Evolutionary conservation across 257 asterid genomes (phyloP), one percentile per base, ranked within the genome.

Genomic region (Echium plantagineum): DNA sequence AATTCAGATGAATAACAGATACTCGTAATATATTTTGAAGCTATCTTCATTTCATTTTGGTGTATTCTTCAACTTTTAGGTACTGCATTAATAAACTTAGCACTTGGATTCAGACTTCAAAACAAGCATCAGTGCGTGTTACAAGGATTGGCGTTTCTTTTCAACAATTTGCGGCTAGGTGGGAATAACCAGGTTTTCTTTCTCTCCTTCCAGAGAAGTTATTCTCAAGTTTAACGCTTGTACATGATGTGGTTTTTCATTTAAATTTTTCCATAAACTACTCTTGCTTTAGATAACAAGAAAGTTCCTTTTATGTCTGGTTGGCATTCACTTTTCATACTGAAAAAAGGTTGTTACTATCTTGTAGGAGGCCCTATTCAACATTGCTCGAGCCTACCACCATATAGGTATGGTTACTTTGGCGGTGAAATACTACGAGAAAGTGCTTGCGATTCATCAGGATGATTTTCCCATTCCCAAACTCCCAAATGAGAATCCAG

Each of bases 381-480:
- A 86, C 78, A 77, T 89, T 21, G 95, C 81, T 21, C 80, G 95
- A 64, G 95, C 94, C 13, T 89, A 76, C 66, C 97, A 89, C 72
- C 97, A 89, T 16, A 82, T 86, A 3, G 95, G 91, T 65, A 78
- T 86, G 17, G 79, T 86, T 66, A 64, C 91, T 61, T 69, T 82
- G 73, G 95, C 94, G 52, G 80, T 74, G 58, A 70, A 63, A 21
- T 84, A 76, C 55, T 89, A 89, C 30, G 94, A 84, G 55, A 86
- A 78, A 83, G 91, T 80, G 57, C 71, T 86, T 65, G 76, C 77
- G 2, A 70, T 72, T 61, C 73, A 58, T 18, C 82, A 69, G 64
- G 72, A 71, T 58, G 97, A 89, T 63, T 74, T 54, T 63, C 87
- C 93, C 46, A 66, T 82, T 67, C 94, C 93, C 3, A 71, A 38